Base-by-base conservation (phyloP, 345 rosid genomes). In the Linum tenue region DNA sequence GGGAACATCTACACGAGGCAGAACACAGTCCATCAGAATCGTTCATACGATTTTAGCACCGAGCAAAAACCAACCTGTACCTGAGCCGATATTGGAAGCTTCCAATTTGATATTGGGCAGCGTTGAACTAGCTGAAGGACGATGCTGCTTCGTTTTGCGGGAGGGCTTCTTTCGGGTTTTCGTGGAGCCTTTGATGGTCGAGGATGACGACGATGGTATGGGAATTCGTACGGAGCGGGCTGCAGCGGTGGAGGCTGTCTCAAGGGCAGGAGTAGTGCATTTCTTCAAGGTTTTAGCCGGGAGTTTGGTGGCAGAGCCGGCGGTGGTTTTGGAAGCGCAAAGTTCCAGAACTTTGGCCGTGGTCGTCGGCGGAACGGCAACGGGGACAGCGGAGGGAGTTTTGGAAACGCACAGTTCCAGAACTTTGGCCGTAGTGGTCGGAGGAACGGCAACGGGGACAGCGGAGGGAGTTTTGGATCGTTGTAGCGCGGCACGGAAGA, bases 401-500 rank as follows among this genome's bases (percentile, higher is more conserved):
- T 15, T 7, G 3, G 56, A 65, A 3, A 12, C 31, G 39, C 48
- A 55, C 17, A 22, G n/a, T 55, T 1, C 3, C 3, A 5, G 58
- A 55, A 6, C 16, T 55, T 11, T 55, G 1, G 58, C 16, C 58
- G 58, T 15, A 55, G 58, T 11, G 58, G n/a, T 11, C 31, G 31
- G 31, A 22, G 31, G 31, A 22, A 22, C 31, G 31, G 31, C 31
- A 22, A 22, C 31, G 31, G 10, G 58, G 58, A 3, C 16, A 55
- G 58, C 16, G 16, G 59, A 44, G 5, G 75, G 38, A 40, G 70
- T 10, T 31, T 70, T 17, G 37, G 63, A 3, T 14, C 31, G 3
- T 55, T 72, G 66, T 5, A 42, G 5, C 11, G 62, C 69, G 2
- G 68, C n/a, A 35, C 70, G 78, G 60, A 78, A 56, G 35, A 84